Evolutionary conservation across 2,329 filamentous ascomycete species (phyloP), one percentile per base, ranked within the genome.

Genomic region (Phyllachora maydis): DNA sequence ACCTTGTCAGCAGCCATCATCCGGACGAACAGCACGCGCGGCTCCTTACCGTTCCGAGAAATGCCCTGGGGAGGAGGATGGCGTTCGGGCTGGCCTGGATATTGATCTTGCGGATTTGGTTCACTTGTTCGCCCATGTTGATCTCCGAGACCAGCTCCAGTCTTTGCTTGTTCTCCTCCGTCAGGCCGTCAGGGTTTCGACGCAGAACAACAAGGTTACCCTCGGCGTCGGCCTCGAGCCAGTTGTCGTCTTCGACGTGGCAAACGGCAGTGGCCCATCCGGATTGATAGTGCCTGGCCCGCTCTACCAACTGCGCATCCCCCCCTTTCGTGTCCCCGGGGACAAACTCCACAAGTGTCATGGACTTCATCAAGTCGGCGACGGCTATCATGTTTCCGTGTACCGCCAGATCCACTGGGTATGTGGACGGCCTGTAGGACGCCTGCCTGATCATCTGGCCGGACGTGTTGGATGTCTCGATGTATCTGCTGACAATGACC

Each of bases 341-440:
- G 0, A 58, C 53, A 39, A 74, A 88, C 39, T 88, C 59, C 6
- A 93, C 55, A 5, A 95, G 52, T 2, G 75, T 71, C 13, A 91
- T 56, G 2, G 79, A 91, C 49, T 95, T 93, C 77, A 92, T 93
- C 21, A 98, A 52, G 40, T 98, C 88, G 1, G 74, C 77, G 7
- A 95, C 70, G 0, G 77, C 79, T 31, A 98, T 83, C 13, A 65
- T 57, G 34, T 73, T 70, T 1, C 64, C 75, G 2, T 67, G 65
- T 9, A 93, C 62, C 7, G 72, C 68, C 5, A 95, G 45, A 34
- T 85, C 78, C 10, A 91, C 66, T 0, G 88, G 83, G 16, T 78
- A 77, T 0, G 82, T 90, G 3, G 81, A 68, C 2, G 79, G 76
- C 8, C 82, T 67, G 44, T 82, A 91, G 3, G 69, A 66, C 1